A percentile compares a stretch with the other conserved stretches of the same genome.
These are phyloP conservation scores for Clitopilus passeckerianus DNA, from an alignment of 768 basidiomycete genomes.

Conservation along the genomic window DNA sequence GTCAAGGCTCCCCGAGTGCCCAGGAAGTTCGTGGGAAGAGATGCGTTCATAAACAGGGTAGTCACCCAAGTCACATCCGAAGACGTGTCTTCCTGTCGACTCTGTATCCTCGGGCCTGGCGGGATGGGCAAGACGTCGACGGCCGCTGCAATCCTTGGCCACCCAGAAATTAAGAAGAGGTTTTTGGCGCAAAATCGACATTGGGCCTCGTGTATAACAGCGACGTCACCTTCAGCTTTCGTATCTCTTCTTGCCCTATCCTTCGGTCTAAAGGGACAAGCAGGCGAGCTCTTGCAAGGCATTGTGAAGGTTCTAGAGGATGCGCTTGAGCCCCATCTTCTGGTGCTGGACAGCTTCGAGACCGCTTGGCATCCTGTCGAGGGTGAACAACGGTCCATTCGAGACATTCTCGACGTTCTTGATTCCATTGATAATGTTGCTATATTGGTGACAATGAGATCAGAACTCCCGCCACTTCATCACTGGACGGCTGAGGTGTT, in stretches of 20 bases:
- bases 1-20: background rate
- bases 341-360: conserved; percentile 37
- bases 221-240: conserved; percentile 15
- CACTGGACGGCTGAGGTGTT: background rate
- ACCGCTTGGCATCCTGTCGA: conserved; percentile 26
- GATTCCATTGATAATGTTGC: conserved; percentile 19
- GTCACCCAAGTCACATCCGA: too few species aligned
- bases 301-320: conserved; percentile 17
- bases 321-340: conserved; percentile 16
- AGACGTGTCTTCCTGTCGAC: background rate
- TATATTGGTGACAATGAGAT: conserved; percentile 28
- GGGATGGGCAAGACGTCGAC: conserved; percentile 36
- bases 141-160: conserved; percentile 25
- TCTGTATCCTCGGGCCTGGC: conserved; percentile 23
- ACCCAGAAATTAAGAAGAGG: conserved; percentile 11
- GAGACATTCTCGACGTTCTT: conserved; percentile 17
- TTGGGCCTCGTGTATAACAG: conserved; percentile 29
- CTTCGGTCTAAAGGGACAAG: conserved; percentile 15
- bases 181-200: conserved; percentile 17
- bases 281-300: conserved; percentile 9
- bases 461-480: conserved; percentile 14
- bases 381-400: conserved; percentile 15
- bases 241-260: conserved; percentile 17
- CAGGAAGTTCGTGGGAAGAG: too few species aligned
- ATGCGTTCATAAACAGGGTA: too few species aligned